phyloP scores from a whole-genome alignment of 75 land plant species.

The Cupressus sempervirens region DNA sequence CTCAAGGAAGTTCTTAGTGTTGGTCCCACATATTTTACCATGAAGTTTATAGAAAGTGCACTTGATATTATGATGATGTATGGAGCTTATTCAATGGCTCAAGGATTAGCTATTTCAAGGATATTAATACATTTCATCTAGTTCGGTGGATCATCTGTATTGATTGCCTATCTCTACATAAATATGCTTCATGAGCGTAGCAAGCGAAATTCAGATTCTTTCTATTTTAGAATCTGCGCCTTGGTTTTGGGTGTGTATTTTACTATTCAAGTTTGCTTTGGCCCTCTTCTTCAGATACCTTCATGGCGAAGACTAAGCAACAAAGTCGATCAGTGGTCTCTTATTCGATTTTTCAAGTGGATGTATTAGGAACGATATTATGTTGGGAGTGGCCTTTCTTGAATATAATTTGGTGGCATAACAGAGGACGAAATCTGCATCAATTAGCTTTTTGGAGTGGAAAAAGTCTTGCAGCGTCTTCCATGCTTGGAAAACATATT shows the following conservation, averaged over 20 bases:
- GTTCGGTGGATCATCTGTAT: constrained; percentile 56
- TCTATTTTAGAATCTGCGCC: constrained; percentile 65
- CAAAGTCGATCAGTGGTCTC: constrained; percentile 49
- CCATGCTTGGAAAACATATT: too few relatives aligned
- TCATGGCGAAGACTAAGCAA: constrained; percentile 50
- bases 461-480: too few relatives aligned
- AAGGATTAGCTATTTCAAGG: constrained; percentile 69
- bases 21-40: constrained; percentile 83
- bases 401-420: too few relatives aligned
- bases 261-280: constrained; percentile 50
- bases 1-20: constrained; percentile 72
- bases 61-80: constrained; percentile 81
- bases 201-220: constrained; percentile 26
- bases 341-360: constrained; percentile 86
- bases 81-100: constrained; percentile 80
- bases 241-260: constrained; percentile 76
- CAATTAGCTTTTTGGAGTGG: too few relatives aligned
- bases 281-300: constrained; percentile 58
- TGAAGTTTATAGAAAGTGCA: constrained; percentile 84
- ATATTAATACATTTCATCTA: constrained; percentile 66
- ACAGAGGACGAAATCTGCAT: too few relatives aligned
- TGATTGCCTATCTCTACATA: constrained; percentile 52
- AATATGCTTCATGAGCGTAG: constrained; percentile 60
- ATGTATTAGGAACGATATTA: constrained; percentile 91
- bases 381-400: constrained; percentile 97